phyloP scores from a whole-genome alignment of 768 basidiomycete species.

The Russula foetens region DNA sequence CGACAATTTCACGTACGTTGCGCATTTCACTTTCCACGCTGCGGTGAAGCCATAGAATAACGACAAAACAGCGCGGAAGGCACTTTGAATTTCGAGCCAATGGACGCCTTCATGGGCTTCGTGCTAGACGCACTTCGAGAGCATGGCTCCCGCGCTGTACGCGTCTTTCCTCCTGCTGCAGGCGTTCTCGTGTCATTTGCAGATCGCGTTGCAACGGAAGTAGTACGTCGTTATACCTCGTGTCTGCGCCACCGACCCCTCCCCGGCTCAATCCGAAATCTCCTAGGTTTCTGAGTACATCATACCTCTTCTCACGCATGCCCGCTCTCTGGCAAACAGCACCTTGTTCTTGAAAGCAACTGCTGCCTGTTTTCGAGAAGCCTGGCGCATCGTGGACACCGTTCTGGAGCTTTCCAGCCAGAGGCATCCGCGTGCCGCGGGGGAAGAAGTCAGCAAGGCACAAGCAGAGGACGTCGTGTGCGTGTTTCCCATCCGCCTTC shows the following conservation, averaged over 20 bases:
- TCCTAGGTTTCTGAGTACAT: slow-evolving; percentile 81
- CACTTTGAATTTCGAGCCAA: slow-evolving; percentile 78
- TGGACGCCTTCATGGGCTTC: slow-evolving; percentile 83
- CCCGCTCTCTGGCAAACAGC: slow-evolving; percentile 63
- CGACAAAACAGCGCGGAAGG: slow-evolving; percentile 22
- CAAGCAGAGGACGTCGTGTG: slow-evolving; percentile 81
- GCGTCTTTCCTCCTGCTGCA: slow-evolving; percentile 78
- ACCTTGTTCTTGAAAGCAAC: slow-evolving; percentile 68
- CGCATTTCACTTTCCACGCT: background rate
- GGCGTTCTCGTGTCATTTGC: slow-evolving; percentile 75
- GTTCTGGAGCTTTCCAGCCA: slow-evolving; percentile 47
- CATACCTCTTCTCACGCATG: slow-evolving; percentile 62
- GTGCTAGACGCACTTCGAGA: slow-evolving; percentile 56
- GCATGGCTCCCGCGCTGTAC: slow-evolving; percentile 73
- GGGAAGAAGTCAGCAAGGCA: slow-evolving; percentile 37
- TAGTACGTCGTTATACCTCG: slow-evolving; percentile 40
- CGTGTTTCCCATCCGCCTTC: slow-evolving; percentile 24
- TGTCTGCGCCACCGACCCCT: slow-evolving; percentile 2
- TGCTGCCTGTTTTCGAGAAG: slow-evolving; percentile 84
- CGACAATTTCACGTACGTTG: slow-evolving; percentile 69
- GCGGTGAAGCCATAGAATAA: background rate
- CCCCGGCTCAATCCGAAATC: background rate
- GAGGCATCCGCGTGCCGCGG: slow-evolving; percentile 15
- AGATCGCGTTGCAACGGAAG: slow-evolving; percentile 78
- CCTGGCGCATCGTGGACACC: slow-evolving; percentile 78